A percentile compares a stretch with the other conserved stretches of the same genome.
Evolutionary conservation across 257 asterid genomes (phyloP).

Genomic region (Jaltomata sinuosa): DNA sequence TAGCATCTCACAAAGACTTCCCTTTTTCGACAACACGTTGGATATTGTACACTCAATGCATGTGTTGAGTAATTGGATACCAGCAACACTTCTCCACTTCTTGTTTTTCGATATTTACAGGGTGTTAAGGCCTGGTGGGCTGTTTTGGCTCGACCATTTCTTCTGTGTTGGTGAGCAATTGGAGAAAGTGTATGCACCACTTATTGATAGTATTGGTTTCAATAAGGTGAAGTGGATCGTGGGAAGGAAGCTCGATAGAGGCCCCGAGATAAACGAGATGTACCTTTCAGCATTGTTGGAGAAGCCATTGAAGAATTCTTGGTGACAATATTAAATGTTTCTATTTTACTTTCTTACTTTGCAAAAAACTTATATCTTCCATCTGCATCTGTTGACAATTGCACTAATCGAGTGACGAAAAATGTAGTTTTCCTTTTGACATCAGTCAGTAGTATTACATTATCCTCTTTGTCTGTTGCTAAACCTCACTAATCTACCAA

Average conservation of each 20-base stretch:
- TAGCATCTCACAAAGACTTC: slow-evolving; percentile 66
- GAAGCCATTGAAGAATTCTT: slow-evolving; percentile 53
- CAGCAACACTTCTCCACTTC: not conserved
- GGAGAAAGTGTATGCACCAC: slow-evolving; percentile 41
- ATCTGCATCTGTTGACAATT: not conserved
- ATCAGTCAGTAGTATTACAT: not conserved
- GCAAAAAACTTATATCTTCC: not conserved
- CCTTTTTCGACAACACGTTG: slow-evolving; percentile 60
- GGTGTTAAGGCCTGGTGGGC: not conserved
- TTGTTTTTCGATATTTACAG: not conserved
- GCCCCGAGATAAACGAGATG: slow-evolving; percentile 51
- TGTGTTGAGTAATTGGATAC: not conserved
- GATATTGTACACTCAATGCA: slow-evolving; percentile 26
- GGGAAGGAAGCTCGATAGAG: slow-evolving; percentile 49
- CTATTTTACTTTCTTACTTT: not conserved
- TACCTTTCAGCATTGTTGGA: slow-evolving; percentile 61
- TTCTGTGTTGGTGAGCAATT: slow-evolving; percentile 50
- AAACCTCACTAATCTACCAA: not conserved
- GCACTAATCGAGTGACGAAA: not conserved
- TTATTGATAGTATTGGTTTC: slow-evolving; percentile 56
- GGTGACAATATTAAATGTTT: slow-evolving; percentile 19
- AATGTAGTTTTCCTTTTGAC: not conserved
- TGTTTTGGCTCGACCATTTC: slow-evolving; percentile 20
- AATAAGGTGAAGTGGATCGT: slow-evolving; percentile 44
- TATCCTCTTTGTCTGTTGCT: not conserved